Evolutionary conservation across 2,329 filamentous ascomycete species (phyloP).

Genomic region (Daldinia eschscholtzii): DNA sequence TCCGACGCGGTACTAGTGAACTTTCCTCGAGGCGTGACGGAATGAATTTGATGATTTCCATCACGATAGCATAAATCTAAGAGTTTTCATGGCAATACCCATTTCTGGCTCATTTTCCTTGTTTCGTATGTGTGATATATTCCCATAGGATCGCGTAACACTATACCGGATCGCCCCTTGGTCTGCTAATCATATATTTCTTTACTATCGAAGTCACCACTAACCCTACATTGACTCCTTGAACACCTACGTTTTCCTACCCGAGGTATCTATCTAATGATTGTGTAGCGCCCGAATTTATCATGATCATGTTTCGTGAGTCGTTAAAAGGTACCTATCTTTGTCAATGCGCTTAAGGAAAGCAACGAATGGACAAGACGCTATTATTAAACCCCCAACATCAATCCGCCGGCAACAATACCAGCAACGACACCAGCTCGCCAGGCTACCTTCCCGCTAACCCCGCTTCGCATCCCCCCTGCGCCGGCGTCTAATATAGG

Average conservation of each 20-base stretch:
- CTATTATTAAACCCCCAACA: conserved; percentile 33
- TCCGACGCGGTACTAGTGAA: conserved; percentile 33
- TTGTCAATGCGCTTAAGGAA: conserved; percentile 2
- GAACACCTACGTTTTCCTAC: conserved; percentile 20
- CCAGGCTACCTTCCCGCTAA: conserved; percentile 28
- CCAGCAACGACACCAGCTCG: conserved; percentile 35
- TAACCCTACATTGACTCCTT: conserved; percentile 8
- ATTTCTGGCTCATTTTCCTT: conserved; percentile 25
- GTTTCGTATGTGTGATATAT: conserved; percentile 31
- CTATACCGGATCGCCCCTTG: neutral
- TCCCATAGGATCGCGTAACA: neutral
- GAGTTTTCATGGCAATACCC: conserved; percentile 46
- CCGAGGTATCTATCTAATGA: conserved; percentile 39
- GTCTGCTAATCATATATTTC: neutral
- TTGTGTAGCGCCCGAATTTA: conserved; percentile 7
- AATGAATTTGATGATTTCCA: conserved; percentile 53
- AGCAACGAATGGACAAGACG: neutral
- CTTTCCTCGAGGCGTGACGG: conserved; percentile 47
- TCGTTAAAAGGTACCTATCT: conserved; percentile 14
- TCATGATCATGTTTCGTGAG: conserved; percentile 14
- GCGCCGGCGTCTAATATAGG: conserved; percentile 51
- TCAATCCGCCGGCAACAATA: conserved; percentile 35
- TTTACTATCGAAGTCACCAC: conserved; percentile 7
- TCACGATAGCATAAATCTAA: conserved; percentile 55
- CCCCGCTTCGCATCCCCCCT: conserved; percentile 17